A percentile compares a stretch with the other conserved stretches of the same genome.
phyloP scores from a whole-genome alignment of 2,329 filamentous ascomycete species.

The Cladosporium phlei region DNA sequence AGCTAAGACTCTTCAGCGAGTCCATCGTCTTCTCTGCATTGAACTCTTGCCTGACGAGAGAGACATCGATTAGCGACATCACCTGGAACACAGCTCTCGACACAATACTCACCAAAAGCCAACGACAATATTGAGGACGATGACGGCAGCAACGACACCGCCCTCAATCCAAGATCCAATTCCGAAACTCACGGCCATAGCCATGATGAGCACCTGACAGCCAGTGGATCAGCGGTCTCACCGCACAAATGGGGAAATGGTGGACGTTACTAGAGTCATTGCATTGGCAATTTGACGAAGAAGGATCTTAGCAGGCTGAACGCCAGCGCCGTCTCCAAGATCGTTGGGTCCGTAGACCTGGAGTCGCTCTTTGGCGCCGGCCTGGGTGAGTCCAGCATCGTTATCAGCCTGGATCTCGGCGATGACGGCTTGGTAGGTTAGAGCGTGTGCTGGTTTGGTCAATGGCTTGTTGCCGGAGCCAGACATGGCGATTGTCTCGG shows the following conservation, averaged over 20 bases:
- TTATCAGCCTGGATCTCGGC: conserved; percentile 58
- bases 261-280: conserved; percentile 55
- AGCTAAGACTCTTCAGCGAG: conserved; percentile 42
- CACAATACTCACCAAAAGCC: too few species aligned
- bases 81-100: too few species aligned
- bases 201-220: conserved; percentile 42
- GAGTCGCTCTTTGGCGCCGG: conserved; percentile 56
- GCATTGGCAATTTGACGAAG: conserved; percentile 70
- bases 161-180: conserved; percentile 46
- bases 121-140: conserved; percentile 43
- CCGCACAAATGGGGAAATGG: conserved; percentile 5
- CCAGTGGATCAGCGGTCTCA: conserved; percentile 14
- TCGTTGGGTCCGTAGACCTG: conserved; percentile 66
- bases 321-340: conserved; percentile 62
- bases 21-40: conserved; percentile 48
- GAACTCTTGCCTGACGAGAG: too few species aligned
- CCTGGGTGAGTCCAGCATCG: conserved; percentile 61
- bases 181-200: conserved; percentile 46
- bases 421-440: conserved; percentile 50
- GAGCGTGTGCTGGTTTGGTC: conserved; percentile 58
- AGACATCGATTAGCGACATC: too few species aligned
- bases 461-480: conserved; percentile 49
- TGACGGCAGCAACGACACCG: conserved; percentile 43
- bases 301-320: conserved; percentile 67
- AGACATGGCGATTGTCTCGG: conserved; percentile 9